Percentiles rank a stretch among this genome's conserved stretches.
phyloP scores from a whole-genome alignment of 192 early-diverging fungal genomes.

The Podila epigama region DNA sequence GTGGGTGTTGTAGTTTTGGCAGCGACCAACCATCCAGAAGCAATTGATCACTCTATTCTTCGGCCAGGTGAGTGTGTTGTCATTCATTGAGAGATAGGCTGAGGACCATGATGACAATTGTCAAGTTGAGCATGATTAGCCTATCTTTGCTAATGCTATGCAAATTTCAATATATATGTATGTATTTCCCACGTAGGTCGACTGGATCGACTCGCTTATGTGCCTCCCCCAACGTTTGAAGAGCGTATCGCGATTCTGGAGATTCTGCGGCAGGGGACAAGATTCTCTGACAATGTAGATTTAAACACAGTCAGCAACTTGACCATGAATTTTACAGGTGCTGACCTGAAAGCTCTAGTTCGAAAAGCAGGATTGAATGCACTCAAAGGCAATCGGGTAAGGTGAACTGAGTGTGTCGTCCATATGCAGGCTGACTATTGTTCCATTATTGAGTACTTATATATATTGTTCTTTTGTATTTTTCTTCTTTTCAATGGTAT shows the following conservation, averaged over 20 bases:
- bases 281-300: constrained; percentile 37
- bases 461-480: background rate
- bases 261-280: constrained; percentile 50
- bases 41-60: constrained; percentile 80
- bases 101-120: too few species aligned
- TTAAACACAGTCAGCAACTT: constrained; percentile 50
- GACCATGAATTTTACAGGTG: constrained; percentile 68
- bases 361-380: constrained; percentile 65
- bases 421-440: too few species aligned
- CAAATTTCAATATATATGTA: background rate
- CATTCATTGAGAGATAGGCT: background rate
- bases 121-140: too few species aligned
- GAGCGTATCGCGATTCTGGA: constrained; percentile 74
- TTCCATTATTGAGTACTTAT: too few species aligned
- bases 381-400: constrained; percentile 49
- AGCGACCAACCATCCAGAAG: constrained; percentile 83
- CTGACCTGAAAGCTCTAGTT: constrained; percentile 70
- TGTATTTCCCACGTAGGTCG: constrained; percentile 57
- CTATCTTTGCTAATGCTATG: too few species aligned
- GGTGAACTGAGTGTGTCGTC: too few species aligned
- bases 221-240: constrained; percentile 64
- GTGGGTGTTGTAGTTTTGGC: constrained; percentile 77
- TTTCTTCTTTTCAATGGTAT: background rate
- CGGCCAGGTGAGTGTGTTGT: constrained; percentile 71
- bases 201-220: constrained; percentile 78